Evolutionary conservation across 2,329 filamentous ascomycete species (phyloP), one percentile per base, ranked within the genome.

Genomic region (Sclerotinia sclerotiorum): DNA sequence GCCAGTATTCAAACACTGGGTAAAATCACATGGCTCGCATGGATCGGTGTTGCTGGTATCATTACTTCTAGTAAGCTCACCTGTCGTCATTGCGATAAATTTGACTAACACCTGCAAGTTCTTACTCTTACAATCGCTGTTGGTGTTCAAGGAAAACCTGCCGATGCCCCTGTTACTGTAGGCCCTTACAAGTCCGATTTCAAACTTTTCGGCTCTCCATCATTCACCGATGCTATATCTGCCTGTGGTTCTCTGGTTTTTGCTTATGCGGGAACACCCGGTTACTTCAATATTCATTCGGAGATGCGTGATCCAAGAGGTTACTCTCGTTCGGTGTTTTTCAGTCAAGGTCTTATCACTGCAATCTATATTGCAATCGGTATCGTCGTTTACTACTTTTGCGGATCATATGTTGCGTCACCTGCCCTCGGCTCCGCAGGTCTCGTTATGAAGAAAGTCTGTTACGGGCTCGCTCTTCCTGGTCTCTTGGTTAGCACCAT

Each of bases 271-370:
- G 85, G 84, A 24, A 88, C 86, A 0, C 84, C 83, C 0, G 85
- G 85, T 1, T 90, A 89, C 73, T 78, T 90, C 1, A 86, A 87
- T 5, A 85, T 90, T 69, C 89, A 90, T 65, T 85, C 84, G 0
- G 88, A 90, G 78, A 90, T 90, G 87, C 80, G 79, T 54, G 80
- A 82, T 42, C 87, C 87, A 0, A 80, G 80, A 27, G 85, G 88
- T 72, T 90, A 85, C 76, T 82, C 82, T 69, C 88, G 88, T 76
- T 83, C 87, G 0, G 80, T 89, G 0, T 88, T 83, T 73, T 77
- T 83, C 19, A 60, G 65, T 42, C 42, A 49, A 35, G 29, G 54
- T 15, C 51, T 67, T 19, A 51, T 67, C 32, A 67, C 54, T 29
- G 19, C 79, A 88, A 15, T 81, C 82, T 44, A 87, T 88, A 74